These are phyloP conservation scores for Kickxella alabastrina DNA, from an alignment of 192 early-diverging fungal species.

Conservation along the genomic window DNA sequence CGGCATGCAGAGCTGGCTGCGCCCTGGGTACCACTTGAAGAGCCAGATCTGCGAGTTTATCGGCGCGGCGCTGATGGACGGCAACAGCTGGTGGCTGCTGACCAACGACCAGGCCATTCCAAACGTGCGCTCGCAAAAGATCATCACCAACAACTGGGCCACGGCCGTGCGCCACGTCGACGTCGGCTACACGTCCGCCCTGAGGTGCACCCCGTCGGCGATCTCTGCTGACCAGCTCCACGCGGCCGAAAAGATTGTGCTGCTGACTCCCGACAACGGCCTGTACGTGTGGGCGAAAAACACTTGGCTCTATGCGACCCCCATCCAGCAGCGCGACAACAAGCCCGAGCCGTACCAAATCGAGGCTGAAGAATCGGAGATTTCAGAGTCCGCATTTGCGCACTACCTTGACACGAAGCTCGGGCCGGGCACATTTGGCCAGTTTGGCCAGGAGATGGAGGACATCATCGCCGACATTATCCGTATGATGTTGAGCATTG, in stretches of 20 bases:
- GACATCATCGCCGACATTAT: conserved; percentile 9
- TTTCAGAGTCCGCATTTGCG: conserved; percentile 18
- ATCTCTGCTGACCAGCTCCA: conserved; percentile 16
- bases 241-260: conserved; percentile 19
- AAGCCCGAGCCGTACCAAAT: conserved; percentile 34
- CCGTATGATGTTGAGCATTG: conserved; percentile 26
- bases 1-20: conserved; percentile 36
- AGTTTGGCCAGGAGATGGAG: conserved; percentile 7
- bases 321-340: conserved; percentile 6
- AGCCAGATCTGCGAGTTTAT: conserved; percentile 44
- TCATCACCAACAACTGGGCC: conserved; percentile 37
- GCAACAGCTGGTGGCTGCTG: conserved; percentile 42
- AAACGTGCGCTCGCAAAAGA: conserved; percentile 11
- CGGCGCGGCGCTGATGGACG: conserved; percentile 40
- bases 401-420: conserved; percentile 14
- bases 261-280: conserved; percentile 32
- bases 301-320: conserved; percentile 8
- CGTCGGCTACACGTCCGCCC: conserved; percentile 40
- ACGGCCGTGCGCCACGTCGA: conserved; percentile 43
- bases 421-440: conserved; percentile 1
- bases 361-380: conserved; percentile 11
- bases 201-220: conserved; percentile 25
- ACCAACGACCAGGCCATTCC: conserved; percentile 14
- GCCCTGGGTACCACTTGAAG: conserved; percentile 30
- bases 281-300: conserved; percentile 31